Base-by-base conservation (phyloP, 495 filamentous ascomycete genomes). In the Aspergillus steynii region DNA sequence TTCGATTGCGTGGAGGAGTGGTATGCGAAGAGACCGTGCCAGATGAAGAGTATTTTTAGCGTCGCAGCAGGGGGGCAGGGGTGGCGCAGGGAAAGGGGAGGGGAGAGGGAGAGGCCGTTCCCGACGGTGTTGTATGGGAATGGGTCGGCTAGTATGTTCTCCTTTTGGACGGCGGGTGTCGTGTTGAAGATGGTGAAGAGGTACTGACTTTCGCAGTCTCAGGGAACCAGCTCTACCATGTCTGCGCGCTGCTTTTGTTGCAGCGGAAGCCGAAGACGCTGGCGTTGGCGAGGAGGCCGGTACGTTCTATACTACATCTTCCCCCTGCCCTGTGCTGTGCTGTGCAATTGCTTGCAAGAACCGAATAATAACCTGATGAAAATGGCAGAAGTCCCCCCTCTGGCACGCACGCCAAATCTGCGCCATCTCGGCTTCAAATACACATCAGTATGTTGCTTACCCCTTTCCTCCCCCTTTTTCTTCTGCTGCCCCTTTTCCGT, bases 381-480 rank as follows among this genome's bases (percentile, higher is more conserved):
- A 20, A 20, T 20, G 20, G 6, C 7, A 72, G 70, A 73, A 68
- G 69, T 71, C 74, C 12, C 65, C 73, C 51, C 66, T 82, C 37
- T 80, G 78, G 77, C 77, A 82, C 63, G 78, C 79, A 1, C 71
- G 72, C 6, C 74, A 76, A 45, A 80, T 82, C 27, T 80, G 76
- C 55, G 79, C 72, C 6, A 82, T 82, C 10, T 80, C 79, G 14
- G 62, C 65, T 15, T 75, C 72, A 3, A 75, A 75, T 27, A 58
- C 65, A 8, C 70, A 75, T 29, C 72, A 75, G 72, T 72, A 57
- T 62, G 72, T 46, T 47, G 7, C 48, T n/a, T 3, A 7, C 42
- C 20, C 20, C 9, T 56, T 37, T 29, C 46, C 1, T 20, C n/a
- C 50, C 1, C 1, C 14, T n/a, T 28, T 27, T 10, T 1, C 26